phyloP scores from a whole-genome alignment of 192 early-diverging fungal genomes.

The Thamnidium elegans region DNA sequence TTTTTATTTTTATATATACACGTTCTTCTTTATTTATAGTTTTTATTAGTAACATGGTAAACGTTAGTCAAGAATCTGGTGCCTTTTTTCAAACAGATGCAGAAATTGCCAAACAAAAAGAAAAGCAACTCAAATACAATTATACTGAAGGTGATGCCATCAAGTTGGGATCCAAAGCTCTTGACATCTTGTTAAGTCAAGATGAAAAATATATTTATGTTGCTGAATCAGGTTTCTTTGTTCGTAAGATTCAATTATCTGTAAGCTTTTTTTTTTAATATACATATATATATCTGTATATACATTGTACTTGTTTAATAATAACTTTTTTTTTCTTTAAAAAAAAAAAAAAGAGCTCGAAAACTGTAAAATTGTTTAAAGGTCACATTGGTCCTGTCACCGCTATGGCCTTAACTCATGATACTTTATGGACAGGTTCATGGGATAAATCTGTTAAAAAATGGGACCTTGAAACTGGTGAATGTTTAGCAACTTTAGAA shows the following conservation, averaged over 20 bases:
- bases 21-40: not conserved
- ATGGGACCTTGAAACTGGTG: slow-evolving; percentile 75
- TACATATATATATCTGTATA: not conserved
- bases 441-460: slow-evolving; percentile 92
- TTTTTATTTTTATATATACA: not conserved
- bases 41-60: slow-evolving; percentile 39
- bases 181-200: slow-evolving; percentile 45
- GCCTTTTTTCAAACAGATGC: slow-evolving; percentile 77
- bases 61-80: slow-evolving; percentile 53
- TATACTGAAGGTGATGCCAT: slow-evolving; percentile 61
- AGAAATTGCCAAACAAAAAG: slow-evolving; percentile 53
- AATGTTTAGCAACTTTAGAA: slow-evolving; percentile 60
- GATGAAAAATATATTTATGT: slow-evolving; percentile 50
- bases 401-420: slow-evolving; percentile 51
- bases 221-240: slow-evolving; percentile 72
- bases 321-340: no score
- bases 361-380: slow-evolving; percentile 49
- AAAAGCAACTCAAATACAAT: slow-evolving; percentile 52
- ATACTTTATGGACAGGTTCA: slow-evolving; percentile 79
- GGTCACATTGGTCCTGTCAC: slow-evolving; percentile 76
- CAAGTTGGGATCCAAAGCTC: slow-evolving; percentile 60
- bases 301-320: not conserved
- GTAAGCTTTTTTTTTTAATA: not conserved
- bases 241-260: slow-evolving; percentile 59
- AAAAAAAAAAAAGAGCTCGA: slow-evolving; percentile 46